These are phyloP conservation scores for Earliella scabrosa DNA, from an alignment of 1,284 basidiomycete species.

Conservation along the genomic window DNA sequence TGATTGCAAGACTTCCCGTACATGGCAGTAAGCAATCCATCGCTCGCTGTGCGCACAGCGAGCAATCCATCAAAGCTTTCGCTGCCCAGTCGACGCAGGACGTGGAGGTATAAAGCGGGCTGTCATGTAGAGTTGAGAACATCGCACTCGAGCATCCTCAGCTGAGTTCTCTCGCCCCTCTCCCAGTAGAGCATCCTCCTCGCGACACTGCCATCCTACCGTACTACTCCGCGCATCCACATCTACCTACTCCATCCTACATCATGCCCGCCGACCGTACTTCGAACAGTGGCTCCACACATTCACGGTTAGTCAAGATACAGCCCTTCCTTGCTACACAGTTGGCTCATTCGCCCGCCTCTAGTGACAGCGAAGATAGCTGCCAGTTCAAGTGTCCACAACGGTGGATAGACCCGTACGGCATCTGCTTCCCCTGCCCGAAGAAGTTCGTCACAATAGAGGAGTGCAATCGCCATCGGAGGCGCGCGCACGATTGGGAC, in stretches of 20 bases:
- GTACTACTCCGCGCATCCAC: not conserved
- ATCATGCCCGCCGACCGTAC: not conserved
- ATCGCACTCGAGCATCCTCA: not conserved
- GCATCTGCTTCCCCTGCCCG: not conserved
- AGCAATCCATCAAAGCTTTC: not conserved
- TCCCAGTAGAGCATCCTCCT: not conserved
- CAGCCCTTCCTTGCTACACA: not conserved
- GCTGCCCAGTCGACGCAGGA: not conserved
- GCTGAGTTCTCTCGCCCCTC: not conserved
- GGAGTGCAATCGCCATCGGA: not conserved
- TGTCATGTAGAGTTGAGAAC: not conserved
- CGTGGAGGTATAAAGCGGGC: not conserved
- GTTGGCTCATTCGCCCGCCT: not conserved
- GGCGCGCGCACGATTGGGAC: not conserved
- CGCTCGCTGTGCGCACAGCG: not conserved
- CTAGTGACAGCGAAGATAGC: not conserved
- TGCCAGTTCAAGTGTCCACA: not conserved
- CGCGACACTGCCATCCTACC: not conserved
- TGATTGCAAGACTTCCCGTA: not conserved
- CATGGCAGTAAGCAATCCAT: not conserved
- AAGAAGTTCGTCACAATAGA: not conserved
- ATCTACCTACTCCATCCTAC: not conserved
- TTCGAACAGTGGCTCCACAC: not conserved
- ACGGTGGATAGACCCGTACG: not conserved
- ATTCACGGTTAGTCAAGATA: too few relatives aligned